These are phyloP conservation scores for Solanum pimpinellifolium DNA, from an alignment of 257 asterid genomes.

Conservation along the genomic window DNA sequence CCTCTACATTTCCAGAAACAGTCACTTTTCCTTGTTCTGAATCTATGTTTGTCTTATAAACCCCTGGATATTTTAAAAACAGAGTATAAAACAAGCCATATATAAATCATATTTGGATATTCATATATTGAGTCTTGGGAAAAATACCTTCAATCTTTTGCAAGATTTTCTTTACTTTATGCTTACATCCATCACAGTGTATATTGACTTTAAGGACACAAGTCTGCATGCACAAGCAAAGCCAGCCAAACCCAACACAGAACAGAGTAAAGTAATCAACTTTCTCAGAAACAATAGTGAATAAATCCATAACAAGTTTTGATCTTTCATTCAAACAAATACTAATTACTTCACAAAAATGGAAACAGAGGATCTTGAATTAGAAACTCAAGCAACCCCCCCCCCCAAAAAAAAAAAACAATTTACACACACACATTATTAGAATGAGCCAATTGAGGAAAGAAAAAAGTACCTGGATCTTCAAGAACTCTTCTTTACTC, in stretches of 20 bases:
- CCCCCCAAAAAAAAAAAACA: background rate
- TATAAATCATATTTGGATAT: background rate
- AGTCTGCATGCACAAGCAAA: conserved; percentile 76
- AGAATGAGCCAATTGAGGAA: too few relatives aligned
- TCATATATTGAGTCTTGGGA: conserved; percentile 4
- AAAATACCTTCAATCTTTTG: conserved; percentile 83
- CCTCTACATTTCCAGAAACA: conserved; percentile 80
- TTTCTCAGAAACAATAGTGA: background rate
- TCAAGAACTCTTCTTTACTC: too few relatives aligned
- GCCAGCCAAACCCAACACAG: conserved; percentile 25
- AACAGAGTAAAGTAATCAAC: conserved; percentile 30
- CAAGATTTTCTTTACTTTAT: conserved; percentile 82
- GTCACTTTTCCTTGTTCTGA: conserved; percentile 88
- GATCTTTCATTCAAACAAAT: too few relatives aligned
- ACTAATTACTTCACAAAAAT: too few relatives aligned
- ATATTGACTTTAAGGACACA: conserved; percentile 90
- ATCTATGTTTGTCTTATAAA: conserved; percentile 61
- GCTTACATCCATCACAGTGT: conserved; percentile 95
- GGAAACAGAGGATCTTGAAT: too few relatives aligned
- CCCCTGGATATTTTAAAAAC: conserved; percentile 30
- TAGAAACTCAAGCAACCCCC: too few relatives aligned
- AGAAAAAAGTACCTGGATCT: too few relatives aligned
- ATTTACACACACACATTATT: background rate
- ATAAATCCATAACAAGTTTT: too few relatives aligned
- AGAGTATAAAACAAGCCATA: background rate